These are phyloP conservation scores for Cadophora sp. DNA, from an alignment of 2,329 filamentous ascomycete species.

Conservation along the genomic window DNA sequence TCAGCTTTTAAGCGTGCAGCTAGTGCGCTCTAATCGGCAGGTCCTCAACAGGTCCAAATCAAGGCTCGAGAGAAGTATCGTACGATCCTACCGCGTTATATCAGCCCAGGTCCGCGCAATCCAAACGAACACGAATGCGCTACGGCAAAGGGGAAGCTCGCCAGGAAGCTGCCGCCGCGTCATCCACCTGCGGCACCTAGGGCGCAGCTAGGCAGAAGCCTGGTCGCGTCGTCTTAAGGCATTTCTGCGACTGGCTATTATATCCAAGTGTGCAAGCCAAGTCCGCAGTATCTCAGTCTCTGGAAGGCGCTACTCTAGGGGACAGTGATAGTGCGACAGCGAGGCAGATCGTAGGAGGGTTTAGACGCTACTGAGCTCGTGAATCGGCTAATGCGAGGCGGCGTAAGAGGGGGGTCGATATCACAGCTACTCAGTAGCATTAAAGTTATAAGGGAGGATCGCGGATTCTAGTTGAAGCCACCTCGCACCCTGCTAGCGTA, in stretches of 20 bases:
- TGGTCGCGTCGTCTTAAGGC: conserved; percentile 26
- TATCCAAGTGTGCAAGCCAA: conserved; percentile 15
- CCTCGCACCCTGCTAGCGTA: not conserved
- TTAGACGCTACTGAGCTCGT: conserved; percentile 26
- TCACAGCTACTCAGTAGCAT: conserved; percentile 30
- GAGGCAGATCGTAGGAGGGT: conserved; percentile 28
- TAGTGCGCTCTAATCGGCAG: conserved; percentile 11
- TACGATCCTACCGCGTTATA: conserved; percentile 25
- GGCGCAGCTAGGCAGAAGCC: conserved; percentile 25
- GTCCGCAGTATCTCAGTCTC: conserved; percentile 14
- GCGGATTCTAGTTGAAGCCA: not conserved
- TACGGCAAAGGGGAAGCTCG: conserved; percentile 21
- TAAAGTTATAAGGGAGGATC: conserved; percentile 25
- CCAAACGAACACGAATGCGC: conserved; percentile 27
- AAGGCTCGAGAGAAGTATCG: conserved; percentile 9
- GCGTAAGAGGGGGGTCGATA: conserved; percentile 16
- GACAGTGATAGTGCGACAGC: conserved; percentile 29
- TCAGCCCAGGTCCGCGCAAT: conserved; percentile 27
- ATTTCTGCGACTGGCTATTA: conserved; percentile 25
- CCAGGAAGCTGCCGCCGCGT: conserved; percentile 22
- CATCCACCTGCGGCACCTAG: conserved; percentile 18
- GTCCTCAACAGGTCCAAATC: conserved; percentile 10
- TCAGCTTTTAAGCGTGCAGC: conserved; percentile 21
- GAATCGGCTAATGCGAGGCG: conserved; percentile 30
- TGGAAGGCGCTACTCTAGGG: conserved; percentile 16